These are phyloP conservation scores for Kodamaea restingae DNA, from an alignment of 805 yeast species.

Conservation along the genomic window DNA sequence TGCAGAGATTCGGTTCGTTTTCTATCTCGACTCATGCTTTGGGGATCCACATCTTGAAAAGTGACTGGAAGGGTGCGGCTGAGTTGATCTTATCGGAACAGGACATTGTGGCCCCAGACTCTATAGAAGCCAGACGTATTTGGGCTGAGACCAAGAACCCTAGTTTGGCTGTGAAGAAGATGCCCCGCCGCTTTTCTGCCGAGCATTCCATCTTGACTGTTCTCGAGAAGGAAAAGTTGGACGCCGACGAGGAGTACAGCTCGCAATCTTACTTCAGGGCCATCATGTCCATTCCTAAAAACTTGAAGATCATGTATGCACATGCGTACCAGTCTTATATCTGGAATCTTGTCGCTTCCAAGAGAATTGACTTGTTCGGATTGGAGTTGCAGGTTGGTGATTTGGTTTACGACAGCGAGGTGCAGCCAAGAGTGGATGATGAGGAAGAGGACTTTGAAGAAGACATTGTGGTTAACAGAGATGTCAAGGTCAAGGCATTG, in stretches of 20 bases:
- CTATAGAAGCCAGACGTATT: slow-evolving; percentile 73
- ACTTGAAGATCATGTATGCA: slow-evolving; percentile 88
- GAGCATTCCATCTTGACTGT: slow-evolving; percentile 68
- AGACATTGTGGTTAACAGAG: slow-evolving; percentile 57
- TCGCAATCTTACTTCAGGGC: slow-evolving; percentile 67
- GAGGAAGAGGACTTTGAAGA: slow-evolving; percentile 55
- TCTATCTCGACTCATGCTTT: slow-evolving; percentile 86
- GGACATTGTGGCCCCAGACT: slow-evolving; percentile 76
- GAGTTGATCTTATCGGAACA: slow-evolving; percentile 81
- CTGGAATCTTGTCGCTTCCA: slow-evolving; percentile 86
- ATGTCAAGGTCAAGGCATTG: slow-evolving; percentile 66
- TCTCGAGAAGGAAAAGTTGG: slow-evolving; percentile 49
- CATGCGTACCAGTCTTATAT: slow-evolving; percentile 96
- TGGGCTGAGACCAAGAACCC: slow-evolving; percentile 79
- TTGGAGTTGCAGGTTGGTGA: slow-evolving; percentile 73
- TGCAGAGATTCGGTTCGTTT: slow-evolving; percentile 97
- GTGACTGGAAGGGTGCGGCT: slow-evolving; percentile 77
- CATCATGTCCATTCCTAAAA: slow-evolving; percentile 85
- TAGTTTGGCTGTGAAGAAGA: slow-evolving; percentile 53
- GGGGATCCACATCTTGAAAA: slow-evolving; percentile 67
- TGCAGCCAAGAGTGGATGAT: slow-evolving; percentile 6
- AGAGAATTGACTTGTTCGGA: slow-evolving; percentile 70
- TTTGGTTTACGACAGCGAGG: slow-evolving; percentile 49
- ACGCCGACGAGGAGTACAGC: slow-evolving; percentile 40
- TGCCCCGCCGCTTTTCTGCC: slow-evolving; percentile 89